These are phyloP conservation scores for Pleoardoris graminearum DNA, from an alignment of 2,329 filamentous ascomycete genomes.

Conservation along the genomic window DNA sequence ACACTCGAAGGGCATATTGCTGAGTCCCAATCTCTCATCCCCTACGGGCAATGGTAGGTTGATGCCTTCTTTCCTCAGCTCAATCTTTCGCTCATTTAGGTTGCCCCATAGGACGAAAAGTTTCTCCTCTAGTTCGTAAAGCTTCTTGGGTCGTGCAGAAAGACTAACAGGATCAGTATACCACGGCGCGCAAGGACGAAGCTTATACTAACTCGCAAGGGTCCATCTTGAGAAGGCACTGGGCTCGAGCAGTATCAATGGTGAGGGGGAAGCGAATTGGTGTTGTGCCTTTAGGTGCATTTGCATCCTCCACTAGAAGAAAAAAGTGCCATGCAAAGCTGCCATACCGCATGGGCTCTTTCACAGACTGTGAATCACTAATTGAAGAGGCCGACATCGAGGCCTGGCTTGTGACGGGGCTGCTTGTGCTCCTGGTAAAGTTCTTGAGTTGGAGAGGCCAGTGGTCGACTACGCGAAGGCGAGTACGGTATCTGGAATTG, in stretches of 20 bases:
- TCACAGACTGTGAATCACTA: conserved; percentile 37
- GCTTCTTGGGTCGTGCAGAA: conserved; percentile 50
- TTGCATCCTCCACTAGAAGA: conserved; percentile 74
- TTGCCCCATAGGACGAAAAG: conserved; percentile 85
- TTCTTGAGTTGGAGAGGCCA: conserved; percentile 70
- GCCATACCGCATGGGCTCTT: conserved; percentile 36
- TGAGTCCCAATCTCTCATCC: conserved; percentile 25
- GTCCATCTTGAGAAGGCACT: conserved; percentile 59
- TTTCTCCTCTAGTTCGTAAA: conserved; percentile 65
- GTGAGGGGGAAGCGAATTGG: conserved; percentile 63
- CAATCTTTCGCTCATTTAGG: conserved; percentile 60
- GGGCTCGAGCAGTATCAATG: conserved; percentile 64
- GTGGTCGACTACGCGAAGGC: conserved; percentile 81
- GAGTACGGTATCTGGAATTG: conserved; percentile 70
- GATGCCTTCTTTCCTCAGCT: conserved; percentile 56
- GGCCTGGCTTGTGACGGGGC: conserved; percentile 33
- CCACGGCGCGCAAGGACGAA: too few relatives aligned
- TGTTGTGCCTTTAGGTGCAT: conserved; percentile 30
- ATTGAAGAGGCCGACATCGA: conserved; percentile 25
- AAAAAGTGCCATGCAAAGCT: conserved; percentile 85
- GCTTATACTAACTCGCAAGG: conserved; percentile 56
- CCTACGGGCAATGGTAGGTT: conserved; percentile 30
- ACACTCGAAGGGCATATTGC: conserved; percentile 52
- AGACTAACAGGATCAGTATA: conserved; percentile 54
- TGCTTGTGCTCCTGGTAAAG: conserved; percentile 61